phyloP scores from a whole-genome alignment of 2,329 filamentous ascomycete species.

The Ophiostoma australiae region DNA sequence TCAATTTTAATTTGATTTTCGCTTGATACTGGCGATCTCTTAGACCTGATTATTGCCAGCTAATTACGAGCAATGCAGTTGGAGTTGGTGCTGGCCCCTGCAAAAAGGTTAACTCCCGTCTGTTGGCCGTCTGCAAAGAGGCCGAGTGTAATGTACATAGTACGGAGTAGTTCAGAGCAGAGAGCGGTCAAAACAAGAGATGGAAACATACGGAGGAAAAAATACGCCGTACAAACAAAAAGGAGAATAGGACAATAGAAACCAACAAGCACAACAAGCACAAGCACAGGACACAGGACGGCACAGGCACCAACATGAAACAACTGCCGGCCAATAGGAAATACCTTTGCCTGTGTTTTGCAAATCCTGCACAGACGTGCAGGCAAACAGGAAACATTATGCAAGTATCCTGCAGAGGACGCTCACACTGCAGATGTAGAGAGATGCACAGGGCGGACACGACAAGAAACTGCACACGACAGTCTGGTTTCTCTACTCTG shows the following conservation, averaged over 20 bases:
- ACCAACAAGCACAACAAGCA: neutral
- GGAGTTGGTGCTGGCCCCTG: no score
- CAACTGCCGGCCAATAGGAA: slow-evolving; percentile 1
- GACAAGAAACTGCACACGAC: neutral
- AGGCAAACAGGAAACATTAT: neutral
- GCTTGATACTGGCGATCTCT: neutral
- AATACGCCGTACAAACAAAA: neutral
- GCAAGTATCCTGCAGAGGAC: neutral
- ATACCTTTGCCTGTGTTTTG: neutral
- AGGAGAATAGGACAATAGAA: neutral
- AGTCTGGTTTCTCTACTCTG: neutral
- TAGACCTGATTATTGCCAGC: neutral
- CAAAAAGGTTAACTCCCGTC: no score
- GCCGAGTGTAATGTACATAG: no score
- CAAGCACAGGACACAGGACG: neutral
- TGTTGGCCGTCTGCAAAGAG: no score
- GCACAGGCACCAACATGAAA: slow-evolving; percentile 1
- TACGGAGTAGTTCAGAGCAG: no score
- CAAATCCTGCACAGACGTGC: neutral
- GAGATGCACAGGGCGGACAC: neutral
- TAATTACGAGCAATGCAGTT: no score
- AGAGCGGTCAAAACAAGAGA: neutral
- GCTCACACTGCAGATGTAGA: neutral
- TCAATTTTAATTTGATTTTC: neutral
- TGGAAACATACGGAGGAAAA: neutral